A percentile compares a stretch with the other conserved stretches of the same genome.
phyloP scores from a whole-genome alignment of 176 grass and related monocot genomes.

The Coix lacrymajobi region DNA sequence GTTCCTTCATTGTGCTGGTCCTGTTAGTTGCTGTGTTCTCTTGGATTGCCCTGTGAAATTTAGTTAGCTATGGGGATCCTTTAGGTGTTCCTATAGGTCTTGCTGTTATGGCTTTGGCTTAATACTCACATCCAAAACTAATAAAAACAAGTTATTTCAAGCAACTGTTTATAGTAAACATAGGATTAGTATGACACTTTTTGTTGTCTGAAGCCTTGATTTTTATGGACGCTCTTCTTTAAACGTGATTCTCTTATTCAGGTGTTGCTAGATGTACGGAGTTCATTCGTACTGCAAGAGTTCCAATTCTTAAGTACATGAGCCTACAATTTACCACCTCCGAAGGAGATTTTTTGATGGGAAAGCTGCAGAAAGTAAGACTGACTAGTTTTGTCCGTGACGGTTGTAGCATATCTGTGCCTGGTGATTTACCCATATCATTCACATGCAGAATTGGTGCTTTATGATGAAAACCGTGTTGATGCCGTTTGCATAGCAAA shows the following conservation, averaged over 20 bases:
- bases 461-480: constrained; percentile 38
- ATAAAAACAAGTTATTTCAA: not conserved
- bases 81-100: not conserved
- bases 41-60: not conserved
- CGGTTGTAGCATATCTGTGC: not conserved
- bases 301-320: constrained; percentile 67
- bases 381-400: not conserved
- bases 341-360: constrained; percentile 59
- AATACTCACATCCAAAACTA: not conserved
- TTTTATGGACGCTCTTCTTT: constrained; percentile 5
- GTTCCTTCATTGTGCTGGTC: too few relatives aligned
- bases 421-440: constrained; percentile 18
- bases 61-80: not conserved
- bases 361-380: constrained; percentile 49
- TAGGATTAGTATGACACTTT: not conserved
- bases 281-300: constrained; percentile 77
- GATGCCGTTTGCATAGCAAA: constrained; percentile 55
- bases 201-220: not conserved
- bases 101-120: not conserved
- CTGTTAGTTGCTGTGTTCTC: not conserved
- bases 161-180: not conserved
- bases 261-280: constrained; percentile 40
- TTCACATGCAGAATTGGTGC: constrained; percentile 34
- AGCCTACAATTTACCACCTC: constrained; percentile 82
- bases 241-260: constrained; percentile 38